A percentile compares a stretch with the other conserved stretches of the same genome.
Conservation (phyloP, 768 basidiomycete species). For the Leccinum aurantiacum region DNA sequence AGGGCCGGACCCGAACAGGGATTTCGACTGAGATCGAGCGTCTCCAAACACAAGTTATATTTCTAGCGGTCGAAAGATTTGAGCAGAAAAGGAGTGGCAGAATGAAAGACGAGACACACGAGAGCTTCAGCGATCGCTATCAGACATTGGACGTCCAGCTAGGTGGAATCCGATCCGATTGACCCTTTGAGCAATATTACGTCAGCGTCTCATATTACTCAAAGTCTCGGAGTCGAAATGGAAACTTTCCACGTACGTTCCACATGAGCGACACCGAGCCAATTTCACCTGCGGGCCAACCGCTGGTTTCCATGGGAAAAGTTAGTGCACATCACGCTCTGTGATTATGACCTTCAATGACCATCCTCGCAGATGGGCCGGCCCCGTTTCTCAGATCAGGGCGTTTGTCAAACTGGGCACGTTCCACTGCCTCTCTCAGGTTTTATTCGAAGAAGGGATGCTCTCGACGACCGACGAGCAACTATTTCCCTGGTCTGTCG, state of each 20-base stretch:
- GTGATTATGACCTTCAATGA: not conserved
- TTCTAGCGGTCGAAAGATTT: constrained; percentile 49
- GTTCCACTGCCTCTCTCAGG: constrained; percentile 60
- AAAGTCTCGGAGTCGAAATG: no score
- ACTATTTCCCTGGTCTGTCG: constrained; percentile 70
- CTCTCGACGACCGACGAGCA: constrained; percentile 81
- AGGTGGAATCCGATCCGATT: no score
- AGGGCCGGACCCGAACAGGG: constrained; percentile 87
- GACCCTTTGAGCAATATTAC: not conserved
- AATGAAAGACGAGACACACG: constrained; percentile 43
- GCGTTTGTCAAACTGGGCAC: constrained; percentile 80
- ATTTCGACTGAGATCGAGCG: constrained; percentile 89
- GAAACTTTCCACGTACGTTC: not conserved
- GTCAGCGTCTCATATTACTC: not conserved
- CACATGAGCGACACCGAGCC: constrained; percentile 41
- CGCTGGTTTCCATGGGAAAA: constrained; percentile 58
- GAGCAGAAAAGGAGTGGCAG: not conserved
- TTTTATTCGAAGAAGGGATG: constrained; percentile 73
- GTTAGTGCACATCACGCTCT: constrained; percentile 24
- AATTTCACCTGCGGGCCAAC: constrained; percentile 45
- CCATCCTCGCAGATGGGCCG: constrained; percentile 45
- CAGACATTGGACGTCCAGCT: constrained; percentile 80
- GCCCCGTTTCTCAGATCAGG: constrained; percentile 75
- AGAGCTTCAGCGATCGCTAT: constrained; percentile 89
- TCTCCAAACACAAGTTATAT: constrained; percentile 93